Evolutionary conservation across 164 flowering plant species (phyloP).

Genomic region (Tetrastigma voinierianum): DNA sequence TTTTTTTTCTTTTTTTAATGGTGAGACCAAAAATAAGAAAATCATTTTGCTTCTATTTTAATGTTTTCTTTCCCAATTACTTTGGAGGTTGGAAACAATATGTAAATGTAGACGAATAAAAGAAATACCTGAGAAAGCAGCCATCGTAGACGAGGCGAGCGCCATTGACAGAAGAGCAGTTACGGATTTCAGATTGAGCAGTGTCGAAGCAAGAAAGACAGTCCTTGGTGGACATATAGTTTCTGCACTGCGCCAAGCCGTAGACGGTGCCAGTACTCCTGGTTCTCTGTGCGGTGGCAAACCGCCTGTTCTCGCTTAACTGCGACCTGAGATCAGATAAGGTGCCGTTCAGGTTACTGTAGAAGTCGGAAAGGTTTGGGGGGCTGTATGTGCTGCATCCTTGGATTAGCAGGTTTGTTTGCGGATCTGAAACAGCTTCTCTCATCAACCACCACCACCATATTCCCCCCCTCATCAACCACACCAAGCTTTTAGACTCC

Average conservation of each 20-base stretch:
- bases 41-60: too few species aligned
- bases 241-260: slow-evolving; percentile 45
- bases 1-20: too few species aligned
- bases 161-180: slow-evolving; percentile 39
- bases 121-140: slow-evolving; percentile 46
- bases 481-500: not conserved
- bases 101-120: too few species aligned
- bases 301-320: slow-evolving; percentile 12
- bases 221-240: slow-evolving; percentile 36
- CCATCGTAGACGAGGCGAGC: slow-evolving; percentile 49
- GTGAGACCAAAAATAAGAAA: too few species aligned
- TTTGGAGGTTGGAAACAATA: too few species aligned
- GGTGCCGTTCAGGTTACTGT: slow-evolving; percentile 21
- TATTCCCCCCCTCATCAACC: not conserved
- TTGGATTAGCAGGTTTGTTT: slow-evolving; percentile 17
- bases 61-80: too few species aligned
- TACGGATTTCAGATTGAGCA: slow-evolving; percentile 30
- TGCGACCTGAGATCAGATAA: slow-evolving; percentile 16
- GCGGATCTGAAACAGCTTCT: slow-evolving; percentile 15
- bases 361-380: slow-evolving; percentile 14
- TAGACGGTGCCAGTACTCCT: slow-evolving; percentile 32
- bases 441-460: not conserved
- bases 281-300: slow-evolving; percentile 37
- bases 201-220: slow-evolving; percentile 36
- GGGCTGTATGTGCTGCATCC: slow-evolving; percentile 34